Evolutionary conservation across 2,329 filamentous ascomycete species (phyloP).

Genomic region (Coccinonectria pachysandricola): DNA sequence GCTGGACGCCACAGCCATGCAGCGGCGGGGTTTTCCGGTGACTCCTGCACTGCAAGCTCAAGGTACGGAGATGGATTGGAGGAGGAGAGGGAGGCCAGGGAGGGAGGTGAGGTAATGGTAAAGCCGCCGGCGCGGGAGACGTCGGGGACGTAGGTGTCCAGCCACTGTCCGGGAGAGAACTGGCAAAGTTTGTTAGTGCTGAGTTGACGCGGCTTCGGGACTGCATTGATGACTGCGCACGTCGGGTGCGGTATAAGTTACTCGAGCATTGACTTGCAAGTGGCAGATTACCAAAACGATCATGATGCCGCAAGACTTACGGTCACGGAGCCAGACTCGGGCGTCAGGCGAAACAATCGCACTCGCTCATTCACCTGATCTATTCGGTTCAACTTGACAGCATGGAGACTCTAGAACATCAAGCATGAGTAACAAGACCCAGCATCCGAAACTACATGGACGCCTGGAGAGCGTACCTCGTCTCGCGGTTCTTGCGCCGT

Average conservation of each 20-base stretch:
- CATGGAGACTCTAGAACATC: conserved; percentile 39
- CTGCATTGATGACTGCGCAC: too few relatives aligned
- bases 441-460: too few relatives aligned
- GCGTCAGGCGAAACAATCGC: conserved; percentile 54
- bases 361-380: conserved; percentile 56
- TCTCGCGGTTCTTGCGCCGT: conserved; percentile 62
- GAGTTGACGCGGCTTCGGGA: too few relatives aligned
- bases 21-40: conserved; percentile 60
- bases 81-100: conserved; percentile 41
- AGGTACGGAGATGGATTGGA: conserved; percentile 38
- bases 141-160: conserved; percentile 68
- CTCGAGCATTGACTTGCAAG: too few relatives aligned
- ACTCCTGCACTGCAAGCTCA: conserved; percentile 69
- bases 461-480: too few relatives aligned
- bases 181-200: conserved; percentile 20
- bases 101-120: conserved; percentile 72
- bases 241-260: too few relatives aligned
- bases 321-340: conserved; percentile 38
- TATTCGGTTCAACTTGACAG: conserved; percentile 51
- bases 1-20: conserved; percentile 61
- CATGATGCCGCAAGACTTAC: too few relatives aligned
- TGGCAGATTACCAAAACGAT: too few relatives aligned
- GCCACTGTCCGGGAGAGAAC: conserved; percentile 80
- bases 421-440: background rate
- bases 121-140: conserved; percentile 69